A percentile compares a stretch with the other conserved stretches of the same genome.
phyloP scores from a whole-genome alignment of 805 yeast genomes.

The Starmerella bombicola region DNA sequence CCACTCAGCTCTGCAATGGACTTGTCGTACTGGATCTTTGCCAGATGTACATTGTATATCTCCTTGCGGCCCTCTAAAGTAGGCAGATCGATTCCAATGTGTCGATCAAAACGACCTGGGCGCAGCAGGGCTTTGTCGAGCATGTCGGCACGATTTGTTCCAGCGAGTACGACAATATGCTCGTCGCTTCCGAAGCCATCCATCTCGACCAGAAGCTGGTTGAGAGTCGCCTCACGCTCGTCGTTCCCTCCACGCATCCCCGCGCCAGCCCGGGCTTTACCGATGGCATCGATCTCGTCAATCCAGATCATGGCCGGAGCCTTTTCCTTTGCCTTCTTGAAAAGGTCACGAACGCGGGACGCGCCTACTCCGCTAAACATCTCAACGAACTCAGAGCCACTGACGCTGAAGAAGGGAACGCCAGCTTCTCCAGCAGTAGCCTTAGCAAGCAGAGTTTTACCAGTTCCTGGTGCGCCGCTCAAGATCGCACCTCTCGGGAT shows the following conservation, averaged over 20 bases:
- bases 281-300: constrained; percentile 94
- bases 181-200: constrained; percentile 84
- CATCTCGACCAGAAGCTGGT: constrained; percentile 88
- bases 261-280: constrained; percentile 53
- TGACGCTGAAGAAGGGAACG: constrained; percentile 81
- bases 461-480: constrained; percentile 95
- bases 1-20: constrained; percentile 58
- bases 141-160: constrained; percentile 87
- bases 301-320: constrained; percentile 86
- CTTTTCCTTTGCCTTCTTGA: constrained; percentile 76
- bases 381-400: constrained; percentile 92
- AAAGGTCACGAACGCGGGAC: constrained; percentile 82
- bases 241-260: constrained; percentile 66
- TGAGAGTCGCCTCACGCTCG: constrained; percentile 85
- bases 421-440: constrained; percentile 97
- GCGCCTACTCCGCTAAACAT: constrained; percentile 98
- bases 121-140: constrained; percentile 80
- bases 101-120: constrained; percentile 92
- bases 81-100: constrained; percentile 73
- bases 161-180: constrained; percentile 87
- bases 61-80: constrained; percentile 82
- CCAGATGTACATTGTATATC: constrained; percentile 69
- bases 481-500: constrained; percentile 91
- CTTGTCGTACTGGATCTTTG: constrained; percentile 39
- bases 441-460: constrained; percentile 82